Evolutionary conservation across 305 asterid species (phyloP).

Genomic region (Plantago coronopus): DNA sequence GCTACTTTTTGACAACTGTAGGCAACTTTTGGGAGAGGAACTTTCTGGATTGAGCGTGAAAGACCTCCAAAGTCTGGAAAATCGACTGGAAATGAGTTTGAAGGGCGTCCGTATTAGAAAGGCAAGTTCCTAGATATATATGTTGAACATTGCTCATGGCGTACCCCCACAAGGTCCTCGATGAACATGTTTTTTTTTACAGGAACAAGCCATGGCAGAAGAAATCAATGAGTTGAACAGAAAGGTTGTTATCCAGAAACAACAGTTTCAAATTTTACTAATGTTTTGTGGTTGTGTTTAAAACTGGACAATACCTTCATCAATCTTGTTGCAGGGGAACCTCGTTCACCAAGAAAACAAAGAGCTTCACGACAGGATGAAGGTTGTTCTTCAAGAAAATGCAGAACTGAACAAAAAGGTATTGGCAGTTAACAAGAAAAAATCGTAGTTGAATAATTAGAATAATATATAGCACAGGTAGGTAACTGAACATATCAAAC

Average conservation of each 20-base stretch:
- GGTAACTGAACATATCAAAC: constrained; percentile 1
- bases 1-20: constrained; percentile 18
- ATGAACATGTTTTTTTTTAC: constrained; percentile 16
- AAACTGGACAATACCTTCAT: constrained; percentile 18
- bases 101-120: constrained; percentile 52
- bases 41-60: constrained; percentile 56
- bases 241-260: constrained; percentile 43
- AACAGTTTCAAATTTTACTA: constrained; percentile 14
- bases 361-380: constrained; percentile 53
- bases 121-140: constrained; percentile 27
- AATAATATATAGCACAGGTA: constrained; percentile 4
- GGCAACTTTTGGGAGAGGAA: constrained; percentile 70
- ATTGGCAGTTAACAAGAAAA: constrained; percentile 15
- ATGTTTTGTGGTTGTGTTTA: neutral
- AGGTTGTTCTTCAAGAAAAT: constrained; percentile 45
- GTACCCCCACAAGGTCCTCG: constrained; percentile 4
- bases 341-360: constrained; percentile 51
- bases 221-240: constrained; percentile 58
- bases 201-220: constrained; percentile 53
- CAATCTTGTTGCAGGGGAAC: constrained; percentile 40
- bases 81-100: constrained; percentile 53
- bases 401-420: constrained; percentile 57
- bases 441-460: neutral
- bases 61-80: constrained; percentile 61
- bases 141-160: constrained; percentile 6